Conservation (phyloP, 176 grass and related monocot species). For the Saccharum spontaneum region DNA sequence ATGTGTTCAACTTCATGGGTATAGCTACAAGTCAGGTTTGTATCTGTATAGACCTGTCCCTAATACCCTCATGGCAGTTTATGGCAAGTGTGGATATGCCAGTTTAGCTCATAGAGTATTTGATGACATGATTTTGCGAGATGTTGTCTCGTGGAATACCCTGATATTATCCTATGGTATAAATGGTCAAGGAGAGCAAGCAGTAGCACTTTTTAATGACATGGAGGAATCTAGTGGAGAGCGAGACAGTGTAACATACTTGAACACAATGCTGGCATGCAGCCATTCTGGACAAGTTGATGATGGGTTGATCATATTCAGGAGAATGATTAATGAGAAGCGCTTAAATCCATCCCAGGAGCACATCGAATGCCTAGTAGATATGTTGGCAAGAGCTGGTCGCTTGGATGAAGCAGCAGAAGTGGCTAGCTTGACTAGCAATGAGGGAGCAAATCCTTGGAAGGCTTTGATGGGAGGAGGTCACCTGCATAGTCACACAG, state of each 20-base stretch:
- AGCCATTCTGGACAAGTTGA: slow-evolving; percentile 70
- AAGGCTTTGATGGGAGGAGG: slow-evolving; percentile 67
- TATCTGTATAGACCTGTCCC: slow-evolving; percentile 47
- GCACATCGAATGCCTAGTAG: slow-evolving; percentile 67
- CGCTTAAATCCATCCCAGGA: slow-evolving; percentile 37
- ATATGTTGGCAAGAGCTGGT: slow-evolving; percentile 77
- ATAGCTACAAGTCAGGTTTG: slow-evolving; percentile 61
- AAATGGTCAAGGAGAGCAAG: slow-evolving; percentile 62
- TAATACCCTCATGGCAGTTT: slow-evolving; percentile 72
- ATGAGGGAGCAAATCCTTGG: slow-evolving; percentile 57
- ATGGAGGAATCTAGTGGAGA: slow-evolving; percentile 51
- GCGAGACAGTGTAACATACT: slow-evolving; percentile 61
- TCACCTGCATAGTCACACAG: slow-evolving; percentile 48
- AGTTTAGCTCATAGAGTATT: slow-evolving; percentile 54
- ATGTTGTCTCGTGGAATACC: slow-evolving; percentile 68
- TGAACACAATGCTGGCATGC: slow-evolving; percentile 67
- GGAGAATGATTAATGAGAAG: slow-evolving; percentile 59
- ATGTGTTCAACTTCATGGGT: slow-evolving; percentile 61
- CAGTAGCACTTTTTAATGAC: slow-evolving; percentile 54
- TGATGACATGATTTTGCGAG: slow-evolving; percentile 55
- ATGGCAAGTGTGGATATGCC: slow-evolving; percentile 73
- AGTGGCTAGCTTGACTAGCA: slow-evolving; percentile 44
- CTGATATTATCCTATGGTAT: slow-evolving; percentile 75
- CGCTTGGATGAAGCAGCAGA: slow-evolving; percentile 56
- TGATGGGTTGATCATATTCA: slow-evolving; percentile 54